Evolutionary conservation across 179 eudicot species (phyloP), one percentile per base, ranked within the genome.

Genomic region (Silene noctiflora): DNA sequence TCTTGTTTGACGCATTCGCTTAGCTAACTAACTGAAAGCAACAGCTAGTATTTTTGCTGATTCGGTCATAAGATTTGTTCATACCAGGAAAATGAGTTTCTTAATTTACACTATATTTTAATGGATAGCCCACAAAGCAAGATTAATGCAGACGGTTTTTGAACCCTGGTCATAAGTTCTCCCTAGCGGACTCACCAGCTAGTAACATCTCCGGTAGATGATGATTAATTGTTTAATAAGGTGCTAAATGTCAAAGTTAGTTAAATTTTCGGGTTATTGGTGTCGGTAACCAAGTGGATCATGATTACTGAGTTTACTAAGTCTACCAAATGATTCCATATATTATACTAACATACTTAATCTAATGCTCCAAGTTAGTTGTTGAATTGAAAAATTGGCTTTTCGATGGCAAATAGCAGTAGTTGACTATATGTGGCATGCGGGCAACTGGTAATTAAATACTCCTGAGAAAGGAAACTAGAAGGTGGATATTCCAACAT

Each of bases 351-450:
- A 27, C 29, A 27, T 27, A 27, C 29, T 27, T 27, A 27, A 27
- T 27, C 29, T 27, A 27, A 27, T 27, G 29, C 29, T 27, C 29
- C 2, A 27, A 27, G 1, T 27, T 33, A 33, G n/a, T 59, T 8
- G 64, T 25, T 53, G 13, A 19, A 19, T 20, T 8, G 16, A 39
- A 53, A 72, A 24, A 11, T 46, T 65, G 39, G 24, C 20, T 58
- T 46, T 74, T 21, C 39, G 61, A 71, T 44, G 33, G 65, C 63
- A 74, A 69, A 63, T 62, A 63, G 31, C 60, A 62, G 59, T 78
- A 69, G 78, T 81, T 81, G 84, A 81, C 81, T 75, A 35, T 35
- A 68, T 35, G 29, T 56, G 80, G 56, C 42, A 31, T 71, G 8
- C n/a, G n/a, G 10, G 69, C 22, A 72, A 72, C 29, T 46, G 67